Conservation (phyloP, 768 basidiomycete genomes). For the Coprinopsis strossmayeri region DNA sequence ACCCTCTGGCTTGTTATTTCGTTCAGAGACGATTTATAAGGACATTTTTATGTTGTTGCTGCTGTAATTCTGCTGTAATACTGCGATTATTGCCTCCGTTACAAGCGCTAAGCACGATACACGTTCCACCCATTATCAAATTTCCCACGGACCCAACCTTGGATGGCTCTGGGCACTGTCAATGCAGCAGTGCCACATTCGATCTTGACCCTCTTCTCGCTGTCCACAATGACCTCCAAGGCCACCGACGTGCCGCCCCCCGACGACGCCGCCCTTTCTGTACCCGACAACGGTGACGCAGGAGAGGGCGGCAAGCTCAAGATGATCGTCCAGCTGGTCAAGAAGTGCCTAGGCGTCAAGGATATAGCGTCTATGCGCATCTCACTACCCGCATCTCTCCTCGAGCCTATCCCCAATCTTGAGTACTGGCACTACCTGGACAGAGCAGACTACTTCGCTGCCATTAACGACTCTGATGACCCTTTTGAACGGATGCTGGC, state of each 20-base stretch:
- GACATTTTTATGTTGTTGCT: too few species aligned
- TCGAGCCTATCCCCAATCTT: constrained; percentile 92
- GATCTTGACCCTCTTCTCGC: neutral
- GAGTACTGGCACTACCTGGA: constrained; percentile 96
- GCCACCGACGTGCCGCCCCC: neutral
- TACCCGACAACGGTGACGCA: constrained; percentile 61
- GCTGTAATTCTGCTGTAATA: too few species aligned
- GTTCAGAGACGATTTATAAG: too few species aligned
- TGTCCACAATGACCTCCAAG: neutral
- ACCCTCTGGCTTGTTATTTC: neutral
- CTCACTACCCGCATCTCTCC: constrained; percentile 85
- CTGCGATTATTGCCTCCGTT: too few species aligned
- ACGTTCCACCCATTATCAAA: too few species aligned
- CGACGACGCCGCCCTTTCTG: constrained; percentile 21
- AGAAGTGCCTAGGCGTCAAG: constrained; percentile 89
- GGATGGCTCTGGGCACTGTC: neutral
- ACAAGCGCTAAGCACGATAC: too few species aligned
- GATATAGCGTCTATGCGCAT: constrained; percentile 93
- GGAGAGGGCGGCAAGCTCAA: constrained; percentile 90
- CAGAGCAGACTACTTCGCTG: constrained; percentile 84
- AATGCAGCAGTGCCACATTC: neutral
- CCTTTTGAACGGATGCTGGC: constrained; percentile 96
- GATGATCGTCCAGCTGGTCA: constrained; percentile 89
- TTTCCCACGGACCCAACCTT: too few species aligned
- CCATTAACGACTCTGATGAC: constrained; percentile 88